Evolutionary conservation across 2,329 filamentous ascomycete genomes (phyloP), one percentile per base, ranked within the genome.

Genomic region (Rhinocladiella similis): DNA sequence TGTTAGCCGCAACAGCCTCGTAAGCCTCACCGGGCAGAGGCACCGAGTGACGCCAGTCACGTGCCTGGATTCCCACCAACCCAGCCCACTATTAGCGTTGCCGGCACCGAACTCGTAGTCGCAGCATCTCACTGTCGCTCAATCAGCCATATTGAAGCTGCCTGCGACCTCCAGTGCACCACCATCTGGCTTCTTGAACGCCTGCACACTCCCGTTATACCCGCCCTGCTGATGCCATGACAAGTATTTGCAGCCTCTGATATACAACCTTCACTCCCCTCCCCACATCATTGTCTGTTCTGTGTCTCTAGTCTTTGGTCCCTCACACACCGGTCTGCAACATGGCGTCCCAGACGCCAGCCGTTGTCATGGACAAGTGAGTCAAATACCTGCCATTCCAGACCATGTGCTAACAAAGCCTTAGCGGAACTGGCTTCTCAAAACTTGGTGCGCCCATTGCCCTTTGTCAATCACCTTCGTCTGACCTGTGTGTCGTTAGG

Each of bases 321-420:
- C 47, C 39, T 39, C 46, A 29, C 33, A 25, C 14, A 18, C 42
- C 25, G n/a, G 35, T 50, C 36, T 41, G 50, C 69, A 73, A 69
- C 62, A 99, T 99, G 94, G 93, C 94, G 73, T 89, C 89, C 80
- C 93, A 97, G 86, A 97, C 94, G 74, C 94, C 94, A 70, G 94
- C 94, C 90, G 94, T 99, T 97, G 94, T 99, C 91, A 99, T 99
- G 93, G 94, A 99, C 94, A 99, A 99, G 94, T 97, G 88, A 79
- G 91, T 83, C 65, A 59, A 60, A 60, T 41, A 65, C 61, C 59
- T 49, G 56, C 60, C 53, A 19, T 49, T 48, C 58, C 46, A 53
- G 56, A 61, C 50, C 51, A 29, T 66, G 33, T 50, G 50, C 76
- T 79, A 70, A 80, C 71, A 64, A 65, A 59, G 58, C 38, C 69